These are phyloP conservation scores for Cubamyces lactineus DNA, from an alignment of 768 basidiomycete species.

Conservation along the genomic window DNA sequence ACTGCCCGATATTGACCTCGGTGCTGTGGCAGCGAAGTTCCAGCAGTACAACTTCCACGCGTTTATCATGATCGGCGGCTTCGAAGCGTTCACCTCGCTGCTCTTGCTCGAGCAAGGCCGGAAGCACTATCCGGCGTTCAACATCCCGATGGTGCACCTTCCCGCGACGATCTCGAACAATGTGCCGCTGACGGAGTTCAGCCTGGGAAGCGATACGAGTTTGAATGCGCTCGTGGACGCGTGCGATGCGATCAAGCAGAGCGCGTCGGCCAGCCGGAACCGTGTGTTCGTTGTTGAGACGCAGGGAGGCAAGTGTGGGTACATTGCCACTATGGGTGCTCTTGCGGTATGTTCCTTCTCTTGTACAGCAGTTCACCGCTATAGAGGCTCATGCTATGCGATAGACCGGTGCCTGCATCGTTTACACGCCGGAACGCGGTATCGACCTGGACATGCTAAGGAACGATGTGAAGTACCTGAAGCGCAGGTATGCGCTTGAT, in stretches of 20 bases:
- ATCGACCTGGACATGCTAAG: conserved; percentile 82
- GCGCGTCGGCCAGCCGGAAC: conserved; percentile 93
- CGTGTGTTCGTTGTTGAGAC: conserved; percentile 98
- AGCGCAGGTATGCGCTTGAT: conserved; percentile 83
- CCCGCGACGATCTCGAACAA: conserved; percentile 99
- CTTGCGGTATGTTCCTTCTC: conserved; percentile 70
- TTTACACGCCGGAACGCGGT: conserved; percentile 93
- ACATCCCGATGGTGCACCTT: conserved; percentile 94
- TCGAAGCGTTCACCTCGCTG: conserved; percentile 89
- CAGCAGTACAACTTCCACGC: conserved; percentile 81
- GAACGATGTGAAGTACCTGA: conserved; percentile 86
- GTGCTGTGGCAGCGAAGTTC: conserved; percentile 88
- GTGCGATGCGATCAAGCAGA: conserved; percentile 98
- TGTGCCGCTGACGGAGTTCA: conserved; percentile 96
- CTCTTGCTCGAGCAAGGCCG: conserved; percentile 79
- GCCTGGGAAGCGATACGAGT: conserved; percentile 95
- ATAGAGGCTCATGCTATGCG: neutral
- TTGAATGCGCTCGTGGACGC: conserved; percentile 97
- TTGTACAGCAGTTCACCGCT: neutral
- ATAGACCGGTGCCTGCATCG: conserved; percentile 88
- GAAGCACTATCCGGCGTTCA: conserved; percentile 85
- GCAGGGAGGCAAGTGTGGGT: conserved; percentile 96
- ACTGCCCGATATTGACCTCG: conserved; percentile 84
- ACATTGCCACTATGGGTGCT: conserved; percentile 93
- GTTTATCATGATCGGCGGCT: conserved; percentile 91